Evolutionary conservation across 2,329 filamentous ascomycete species (phyloP).

Genomic region (Fusarium begoniae): DNA sequence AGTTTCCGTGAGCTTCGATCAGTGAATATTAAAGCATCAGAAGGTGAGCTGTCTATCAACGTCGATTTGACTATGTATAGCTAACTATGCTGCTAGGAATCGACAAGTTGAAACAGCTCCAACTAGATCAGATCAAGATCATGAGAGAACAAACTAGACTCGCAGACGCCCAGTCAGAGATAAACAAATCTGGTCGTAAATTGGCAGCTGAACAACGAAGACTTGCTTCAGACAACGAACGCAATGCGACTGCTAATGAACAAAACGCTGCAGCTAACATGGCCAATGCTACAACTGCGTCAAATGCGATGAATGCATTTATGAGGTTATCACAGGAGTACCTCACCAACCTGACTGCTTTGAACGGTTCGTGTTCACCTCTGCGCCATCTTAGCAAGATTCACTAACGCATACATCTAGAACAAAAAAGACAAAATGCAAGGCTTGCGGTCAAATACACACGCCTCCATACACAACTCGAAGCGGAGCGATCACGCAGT

Average conservation of each 20-base stretch:
- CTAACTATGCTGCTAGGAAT: neutral
- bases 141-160: neutral
- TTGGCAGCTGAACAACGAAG: neutral
- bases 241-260: neutral
- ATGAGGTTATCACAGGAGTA: neutral
- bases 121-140: neutral
- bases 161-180: neutral
- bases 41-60: neutral
- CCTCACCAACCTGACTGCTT: neutral
- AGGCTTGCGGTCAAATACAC: neutral
- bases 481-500: neutral
- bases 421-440: neutral
- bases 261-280: neutral
- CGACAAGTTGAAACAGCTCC: neutral
- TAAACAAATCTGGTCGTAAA: neutral
- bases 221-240: neutral
- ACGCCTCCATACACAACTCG: rapidly evolving
- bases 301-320: neutral
- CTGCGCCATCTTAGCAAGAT: rapidly evolving
- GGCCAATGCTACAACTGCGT: neutral
- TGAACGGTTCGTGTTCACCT: rapidly evolving
- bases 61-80: too few relatives aligned
- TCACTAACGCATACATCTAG: neutral
- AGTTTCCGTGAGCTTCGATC: neutral
- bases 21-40: neutral